These are phyloP conservation scores for Calonectria pauciramosa DNA, from an alignment of 2,329 filamentous ascomycete species.

Conservation along the genomic window DNA sequence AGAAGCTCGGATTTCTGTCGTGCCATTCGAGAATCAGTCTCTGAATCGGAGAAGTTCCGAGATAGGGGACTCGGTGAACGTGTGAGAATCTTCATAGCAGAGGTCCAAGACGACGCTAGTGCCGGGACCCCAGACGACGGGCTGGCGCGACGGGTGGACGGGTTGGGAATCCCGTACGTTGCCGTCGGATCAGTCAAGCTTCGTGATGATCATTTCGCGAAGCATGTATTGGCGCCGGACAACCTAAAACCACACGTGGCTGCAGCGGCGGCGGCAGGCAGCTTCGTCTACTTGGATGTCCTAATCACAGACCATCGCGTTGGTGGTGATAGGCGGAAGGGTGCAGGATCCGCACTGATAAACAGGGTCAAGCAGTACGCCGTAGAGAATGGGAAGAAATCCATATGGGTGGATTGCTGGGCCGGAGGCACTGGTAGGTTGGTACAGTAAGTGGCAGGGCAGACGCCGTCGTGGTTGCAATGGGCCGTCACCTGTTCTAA, in stretches of 20 bases:
- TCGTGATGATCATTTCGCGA: constrained; percentile 25
- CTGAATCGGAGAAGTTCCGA: constrained; percentile 42
- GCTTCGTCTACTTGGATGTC: constrained; percentile 33
- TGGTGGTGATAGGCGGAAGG: constrained; percentile 28
- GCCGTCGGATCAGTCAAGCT: constrained; percentile 33
- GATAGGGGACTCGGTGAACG: constrained; percentile 39
- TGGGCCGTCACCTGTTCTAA: constrained; percentile 21
- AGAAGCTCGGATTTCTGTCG: constrained; percentile 39
- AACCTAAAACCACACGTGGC: constrained; percentile 26
- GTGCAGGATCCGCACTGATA: constrained; percentile 32
- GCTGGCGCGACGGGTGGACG: constrained; percentile 35
- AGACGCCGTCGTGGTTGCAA: background rate
- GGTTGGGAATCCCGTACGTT: constrained; percentile 28
- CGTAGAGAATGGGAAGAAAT: constrained; percentile 27
- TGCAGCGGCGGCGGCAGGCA: constrained; percentile 29
- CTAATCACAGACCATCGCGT: constrained; percentile 33
- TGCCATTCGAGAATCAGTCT: constrained; percentile 36
- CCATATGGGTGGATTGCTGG: constrained; percentile 48
- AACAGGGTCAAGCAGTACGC: constrained; percentile 36
- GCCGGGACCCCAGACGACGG: constrained; percentile 16
- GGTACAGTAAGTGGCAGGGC: constrained; percentile 30
- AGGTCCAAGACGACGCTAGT: constrained; percentile 33
- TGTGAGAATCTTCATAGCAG: constrained; percentile 46
- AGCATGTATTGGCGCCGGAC: constrained; percentile 29
- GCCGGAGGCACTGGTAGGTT: constrained; percentile 41